Base-by-base conservation (phyloP, 352 stramenopile genomes). In the Blastocystis sp. region DNA sequence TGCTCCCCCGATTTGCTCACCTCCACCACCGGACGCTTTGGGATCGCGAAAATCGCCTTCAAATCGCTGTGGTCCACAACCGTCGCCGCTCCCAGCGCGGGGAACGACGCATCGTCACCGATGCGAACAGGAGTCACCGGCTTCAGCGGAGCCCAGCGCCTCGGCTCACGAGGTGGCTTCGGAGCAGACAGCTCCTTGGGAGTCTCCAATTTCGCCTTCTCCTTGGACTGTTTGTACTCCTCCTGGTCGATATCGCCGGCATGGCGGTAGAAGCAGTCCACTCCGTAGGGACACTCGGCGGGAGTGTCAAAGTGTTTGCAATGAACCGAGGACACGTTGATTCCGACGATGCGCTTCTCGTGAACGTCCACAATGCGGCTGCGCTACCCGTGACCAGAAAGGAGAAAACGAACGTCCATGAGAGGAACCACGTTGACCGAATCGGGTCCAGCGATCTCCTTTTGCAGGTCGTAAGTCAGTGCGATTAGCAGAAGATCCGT, bases 391-490 rank as follows among this genome's bases (percentile, higher is more conserved):
- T 76, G 11, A 76, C 6, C 29, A 29, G 8, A 0, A 57, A n/a
- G 59, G 1, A 18, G n/a, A 36, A 75, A 8, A 14, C 21, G 34
- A 38, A 85, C 57, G 38, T 61, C 32, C 18, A 85, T 27, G 11
- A 85, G 40, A 53, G 75, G 63, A 56, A 44, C 40, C 11, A 85
- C n/a, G 29, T 85, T 85, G 21, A 85, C 51, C 6, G 29, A 27
- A 34, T 85, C 48, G 24, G 75, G 21, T 85, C 75, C 63, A 2
- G 49, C 49, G 11, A 85, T 76, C 53, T 85, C 63, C 40, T 85
- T 81, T 64, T 81, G 69, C 18, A 85, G 34, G 56, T 85, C 75
- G 29, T 85, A 85, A 18, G 38, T 46, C 24, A 85, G 51, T 24
- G 75, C 75, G 34, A 85, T 85, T 14, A 85, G 18, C 24, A 64